Conservation (phyloP, 2,329 filamentous ascomycete genomes). For the Neofusicoccum umdonicola region DNA sequence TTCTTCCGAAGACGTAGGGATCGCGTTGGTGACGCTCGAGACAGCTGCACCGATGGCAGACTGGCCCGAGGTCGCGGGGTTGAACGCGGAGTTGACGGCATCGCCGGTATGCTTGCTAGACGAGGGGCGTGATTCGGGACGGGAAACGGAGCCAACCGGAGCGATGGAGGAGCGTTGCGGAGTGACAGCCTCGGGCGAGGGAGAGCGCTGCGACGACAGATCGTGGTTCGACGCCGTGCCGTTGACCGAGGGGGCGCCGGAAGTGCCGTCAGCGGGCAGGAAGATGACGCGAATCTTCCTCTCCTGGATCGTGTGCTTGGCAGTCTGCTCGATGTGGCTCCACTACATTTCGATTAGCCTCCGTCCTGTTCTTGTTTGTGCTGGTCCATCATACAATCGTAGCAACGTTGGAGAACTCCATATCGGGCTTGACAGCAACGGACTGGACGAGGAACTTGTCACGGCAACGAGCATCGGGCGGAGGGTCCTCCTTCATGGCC, state of each 20-base stretch:
- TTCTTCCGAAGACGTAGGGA: slow-evolving; percentile 57
- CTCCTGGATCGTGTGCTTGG: slow-evolving; percentile 80
- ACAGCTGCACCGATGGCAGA: slow-evolving; percentile 46
- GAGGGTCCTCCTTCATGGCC: slow-evolving; percentile 94
- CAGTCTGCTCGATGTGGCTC: slow-evolving; percentile 67
- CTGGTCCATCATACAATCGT: slow-evolving; percentile 65
- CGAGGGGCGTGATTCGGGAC: slow-evolving; percentile 37
- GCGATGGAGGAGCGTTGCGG: slow-evolving; percentile 39
- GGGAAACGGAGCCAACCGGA: slow-evolving; percentile 38
- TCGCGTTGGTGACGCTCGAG: slow-evolving; percentile 47
- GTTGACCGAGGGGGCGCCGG: slow-evolving; percentile 27
- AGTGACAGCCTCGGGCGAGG: slow-evolving; percentile 51
- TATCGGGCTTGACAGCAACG: slow-evolving; percentile 76
- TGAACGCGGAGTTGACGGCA: slow-evolving; percentile 39
- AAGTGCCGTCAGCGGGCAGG: slow-evolving; percentile 61
- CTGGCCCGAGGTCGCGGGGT: slow-evolving; percentile 35
- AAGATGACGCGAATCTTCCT: slow-evolving; percentile 94
- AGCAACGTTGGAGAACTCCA: slow-evolving; percentile 77
- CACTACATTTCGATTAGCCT: slow-evolving; percentile 55
- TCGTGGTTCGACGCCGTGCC: slow-evolving; percentile 27
- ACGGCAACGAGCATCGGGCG: slow-evolving; percentile 81
- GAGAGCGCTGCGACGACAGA: slow-evolving; percentile 50
- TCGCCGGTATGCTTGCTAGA: slow-evolving; percentile 43
- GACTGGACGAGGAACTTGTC: slow-evolving; percentile 98
- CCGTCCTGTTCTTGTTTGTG: slow-evolving; percentile 18